phyloP scores from a whole-genome alignment of 202 grass and related monocot genomes.

The Hordeum pubiflorum region DNA sequence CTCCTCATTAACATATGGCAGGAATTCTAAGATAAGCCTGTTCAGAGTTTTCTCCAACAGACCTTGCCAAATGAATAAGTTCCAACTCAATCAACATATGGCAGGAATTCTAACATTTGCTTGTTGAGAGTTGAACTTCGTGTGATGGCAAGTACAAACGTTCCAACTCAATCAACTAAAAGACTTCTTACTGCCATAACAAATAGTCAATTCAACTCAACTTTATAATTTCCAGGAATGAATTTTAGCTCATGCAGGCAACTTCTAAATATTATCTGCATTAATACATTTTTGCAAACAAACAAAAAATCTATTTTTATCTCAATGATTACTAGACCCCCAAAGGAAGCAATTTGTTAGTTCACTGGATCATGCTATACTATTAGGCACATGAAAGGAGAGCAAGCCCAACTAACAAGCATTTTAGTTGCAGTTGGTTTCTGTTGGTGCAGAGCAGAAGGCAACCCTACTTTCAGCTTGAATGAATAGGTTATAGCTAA shows the following conservation, averaged over 20 bases:
- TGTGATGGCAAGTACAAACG: neutral
- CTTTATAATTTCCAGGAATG: neutral
- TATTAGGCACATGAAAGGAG: neutral
- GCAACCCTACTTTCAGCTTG: neutral
- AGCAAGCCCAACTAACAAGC: conserved; percentile 1
- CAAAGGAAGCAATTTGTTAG: neutral
- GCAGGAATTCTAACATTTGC: neutral
- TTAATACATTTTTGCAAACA: neutral
- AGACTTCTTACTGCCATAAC: neutral
- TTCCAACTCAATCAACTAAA: neutral
- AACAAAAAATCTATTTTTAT: neutral
- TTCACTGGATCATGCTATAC: neutral
- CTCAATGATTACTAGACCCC: neutral
- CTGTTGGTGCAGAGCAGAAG: neutral
- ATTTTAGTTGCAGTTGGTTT: conserved; percentile 11
- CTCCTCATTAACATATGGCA: neutral
- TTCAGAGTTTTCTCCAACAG: neutral
- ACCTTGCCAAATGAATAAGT: neutral
- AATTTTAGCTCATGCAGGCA: neutral
- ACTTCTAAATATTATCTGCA: neutral
- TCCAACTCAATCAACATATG: neutral
- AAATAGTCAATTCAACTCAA: neutral
- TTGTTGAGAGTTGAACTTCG: neutral
- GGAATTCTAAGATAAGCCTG: neutral
- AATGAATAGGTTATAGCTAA: conserved; percentile 2